A percentile compares a stretch with the other conserved stretches of the same genome.
Conservation (phyloP, 2,329 filamentous ascomycete species). For the Fusarium xyrophilum region DNA sequence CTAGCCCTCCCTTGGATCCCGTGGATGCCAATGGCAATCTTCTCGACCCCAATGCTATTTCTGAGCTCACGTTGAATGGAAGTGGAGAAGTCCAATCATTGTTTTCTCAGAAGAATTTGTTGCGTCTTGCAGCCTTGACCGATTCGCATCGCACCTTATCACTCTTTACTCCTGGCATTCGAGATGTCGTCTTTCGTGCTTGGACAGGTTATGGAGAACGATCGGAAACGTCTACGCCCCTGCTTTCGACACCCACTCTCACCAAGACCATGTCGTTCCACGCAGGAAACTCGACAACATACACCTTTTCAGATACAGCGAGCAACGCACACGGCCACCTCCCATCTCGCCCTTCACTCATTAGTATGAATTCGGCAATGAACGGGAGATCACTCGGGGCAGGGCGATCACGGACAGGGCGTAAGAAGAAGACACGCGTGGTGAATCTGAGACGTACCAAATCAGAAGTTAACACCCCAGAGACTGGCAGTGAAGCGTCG, state of each 20-base stretch:
- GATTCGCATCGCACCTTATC: conserved; percentile 91
- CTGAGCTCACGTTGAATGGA: conserved; percentile 78
- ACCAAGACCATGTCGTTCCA: conserved; percentile 69
- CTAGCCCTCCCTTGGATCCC: conserved; percentile 80
- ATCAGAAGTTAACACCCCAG: conserved; percentile 60
- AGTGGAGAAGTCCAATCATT: conserved; percentile 83
- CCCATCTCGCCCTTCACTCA: conserved; percentile 72
- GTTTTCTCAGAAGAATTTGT: conserved; percentile 93
- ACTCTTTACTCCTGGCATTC: conserved; percentile 88
- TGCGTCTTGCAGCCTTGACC: conserved; percentile 80
- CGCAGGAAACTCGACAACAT: conserved; percentile 66
- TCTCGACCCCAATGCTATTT: conserved; percentile 76
- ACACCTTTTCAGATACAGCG: conserved; percentile 76
- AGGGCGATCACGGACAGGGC: conserved; percentile 66
- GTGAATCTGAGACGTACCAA: conserved; percentile 77
- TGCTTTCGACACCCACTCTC: conserved; percentile 59
- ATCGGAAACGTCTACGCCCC: conserved; percentile 63
- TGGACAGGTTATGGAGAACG: conserved; percentile 84
- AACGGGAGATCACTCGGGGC: conserved; percentile 70
- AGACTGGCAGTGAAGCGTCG: conserved; percentile 57
- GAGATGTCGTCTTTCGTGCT: conserved; percentile 88
- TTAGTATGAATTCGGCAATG: conserved; percentile 66
- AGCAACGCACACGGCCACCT: conserved; percentile 68
- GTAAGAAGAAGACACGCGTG: conserved; percentile 84
- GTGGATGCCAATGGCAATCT: conserved; percentile 82